Evolutionary conservation across 139 green algal genomes (phyloP).

Genomic region (Micractinium sp.): DNA sequence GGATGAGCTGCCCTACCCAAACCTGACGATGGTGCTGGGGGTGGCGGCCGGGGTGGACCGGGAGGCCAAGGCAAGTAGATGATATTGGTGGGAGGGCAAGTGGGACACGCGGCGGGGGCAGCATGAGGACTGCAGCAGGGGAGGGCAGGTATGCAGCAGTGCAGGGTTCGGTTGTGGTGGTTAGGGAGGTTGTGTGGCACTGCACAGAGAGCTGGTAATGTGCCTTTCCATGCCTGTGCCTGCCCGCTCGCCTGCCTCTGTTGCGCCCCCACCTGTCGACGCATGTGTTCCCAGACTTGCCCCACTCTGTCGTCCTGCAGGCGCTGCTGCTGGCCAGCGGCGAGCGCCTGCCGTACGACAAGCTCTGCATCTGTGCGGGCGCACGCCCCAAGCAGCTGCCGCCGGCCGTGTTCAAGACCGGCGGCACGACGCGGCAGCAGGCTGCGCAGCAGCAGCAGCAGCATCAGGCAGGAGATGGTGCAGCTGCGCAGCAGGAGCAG

Average conservation of each 20-base stretch:
- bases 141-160: too few relatives aligned
- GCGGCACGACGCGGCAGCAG: not conserved
- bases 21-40: conserved; percentile 59
- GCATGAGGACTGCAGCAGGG: too few relatives aligned
- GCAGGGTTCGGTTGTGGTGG: too few relatives aligned
- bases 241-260: not conserved
- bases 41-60: conserved; percentile 50
- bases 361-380: conserved; percentile 77
- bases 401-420: not conserved
- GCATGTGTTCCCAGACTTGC: not conserved
- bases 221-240: not conserved
- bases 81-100: not conserved
- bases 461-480: not conserved
- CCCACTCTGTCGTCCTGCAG: conserved; percentile 29
- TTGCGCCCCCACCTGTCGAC: not conserved
- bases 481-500: not conserved
- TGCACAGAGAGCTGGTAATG: not conserved
- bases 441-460: not conserved
- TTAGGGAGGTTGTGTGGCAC: too few relatives aligned
- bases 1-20: conserved; percentile 42
- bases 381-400: conserved; percentile 66
- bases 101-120: too few relatives aligned
- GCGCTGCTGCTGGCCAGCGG: conserved; percentile 50
- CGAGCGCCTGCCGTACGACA: conserved; percentile 61
- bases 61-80: conserved; percentile 3